Evolutionary conservation across 192 early-diverging fungal species (phyloP).

Genomic region (Mortierella claussenii): DNA sequence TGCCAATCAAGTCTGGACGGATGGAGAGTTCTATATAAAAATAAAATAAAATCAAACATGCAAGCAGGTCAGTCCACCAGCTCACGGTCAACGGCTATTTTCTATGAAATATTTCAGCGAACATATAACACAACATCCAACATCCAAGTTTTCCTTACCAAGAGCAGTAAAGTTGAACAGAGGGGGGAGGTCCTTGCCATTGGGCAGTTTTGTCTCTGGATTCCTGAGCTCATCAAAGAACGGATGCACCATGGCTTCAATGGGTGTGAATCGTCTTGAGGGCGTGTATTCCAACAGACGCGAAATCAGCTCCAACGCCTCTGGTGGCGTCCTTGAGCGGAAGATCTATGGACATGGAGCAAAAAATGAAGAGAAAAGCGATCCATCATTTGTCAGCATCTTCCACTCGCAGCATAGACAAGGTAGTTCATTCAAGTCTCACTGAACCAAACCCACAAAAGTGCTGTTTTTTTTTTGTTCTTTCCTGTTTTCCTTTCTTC

Average conservation of each 20-base stretch:
- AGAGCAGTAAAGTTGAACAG: slow-evolving; percentile 91
- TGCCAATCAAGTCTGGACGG: slow-evolving; percentile 79
- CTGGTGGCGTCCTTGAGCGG: slow-evolving; percentile 81
- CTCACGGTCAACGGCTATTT: not conserved
- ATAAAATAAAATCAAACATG: not conserved
- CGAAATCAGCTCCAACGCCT: slow-evolving; percentile 88
- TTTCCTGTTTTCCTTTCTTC: not conserved
- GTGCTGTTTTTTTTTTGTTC: not conserved
- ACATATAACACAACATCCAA: not conserved
- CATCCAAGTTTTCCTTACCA: slow-evolving; percentile 54
- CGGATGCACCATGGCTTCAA: slow-evolving; percentile 92
- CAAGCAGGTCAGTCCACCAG: not conserved
- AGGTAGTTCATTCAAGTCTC: too few species aligned
- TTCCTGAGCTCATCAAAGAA: slow-evolving; percentile 98
- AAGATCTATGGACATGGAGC: slow-evolving; percentile 67
- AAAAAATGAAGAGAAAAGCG: too few species aligned
- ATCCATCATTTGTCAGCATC: not conserved
- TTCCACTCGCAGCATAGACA: too few species aligned
- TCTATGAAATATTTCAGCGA: too few species aligned
- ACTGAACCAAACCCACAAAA: not conserved
- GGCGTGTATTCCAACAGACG: slow-evolving; percentile 95
- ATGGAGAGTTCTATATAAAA: slow-evolving; percentile 81
- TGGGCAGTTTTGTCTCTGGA: slow-evolving; percentile 84
- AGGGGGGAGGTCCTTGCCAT: slow-evolving; percentile 84
- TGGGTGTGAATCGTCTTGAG: slow-evolving; percentile 79